Base-by-base conservation (phyloP, 2,329 filamentous ascomycete species). In the Penicillium griseofulvum region DNA sequence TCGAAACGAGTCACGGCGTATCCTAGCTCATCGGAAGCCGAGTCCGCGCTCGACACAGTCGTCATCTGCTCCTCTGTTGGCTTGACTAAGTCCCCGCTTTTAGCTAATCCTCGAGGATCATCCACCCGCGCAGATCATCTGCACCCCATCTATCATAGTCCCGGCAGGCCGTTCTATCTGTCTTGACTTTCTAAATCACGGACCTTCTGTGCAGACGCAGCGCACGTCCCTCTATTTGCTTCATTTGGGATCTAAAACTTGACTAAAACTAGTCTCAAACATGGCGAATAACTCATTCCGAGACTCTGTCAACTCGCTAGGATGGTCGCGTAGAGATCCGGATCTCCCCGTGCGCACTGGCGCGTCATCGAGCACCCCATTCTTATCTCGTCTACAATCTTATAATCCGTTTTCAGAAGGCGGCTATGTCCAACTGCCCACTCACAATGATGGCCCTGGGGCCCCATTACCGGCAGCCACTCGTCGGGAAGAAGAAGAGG, bases 221-320 rank as follows among this genome's bases (percentile, higher is more conserved):
- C 60, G 57, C 59, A 62, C 61, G 45, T 17, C 36, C 54, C 55
- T 36, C 53, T 55, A 43, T 42, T 38, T 39, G 54, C 36, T 49
- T 54, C 43, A 58, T 55, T 60, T 57, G 57, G 56, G 31, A 57
- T 52, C 48, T 39, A 56, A 34, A 38, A 43, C n/a, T 31, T 41
- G 50, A 51, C 45, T 34, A 39, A 52, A 59, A 45, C 52, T 50
- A 24, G 19, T 37, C 52, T 54, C 47, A 28, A 59, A 38, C 49
- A 72, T 72, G 70, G 62, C 70, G 14, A 63, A 68, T 49, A 81
- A 86, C 64, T 90, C 90, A 44, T 97, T 99, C 75, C 86, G 92
- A 72, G 91, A 97, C 76, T 95, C 90, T 22, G 91, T 97, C 81
- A 95, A 90, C 80, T 94, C 91, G 56, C 78, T 97, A 68, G 94